Base-by-base conservation (phyloP, 352 stramenopile genomes). In the Peronospora belbahrii region DNA sequence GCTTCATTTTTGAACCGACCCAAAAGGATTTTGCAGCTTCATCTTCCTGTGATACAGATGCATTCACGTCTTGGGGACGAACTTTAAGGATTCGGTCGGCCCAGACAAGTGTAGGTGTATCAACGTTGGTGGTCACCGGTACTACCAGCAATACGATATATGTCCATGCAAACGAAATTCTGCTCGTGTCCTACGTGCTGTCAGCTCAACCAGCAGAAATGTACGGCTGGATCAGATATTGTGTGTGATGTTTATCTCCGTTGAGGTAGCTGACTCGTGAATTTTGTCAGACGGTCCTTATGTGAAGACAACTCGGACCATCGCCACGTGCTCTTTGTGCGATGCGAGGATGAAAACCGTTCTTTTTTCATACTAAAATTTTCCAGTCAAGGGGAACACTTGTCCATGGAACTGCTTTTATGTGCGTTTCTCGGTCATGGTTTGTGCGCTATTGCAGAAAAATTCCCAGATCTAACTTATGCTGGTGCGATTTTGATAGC, bases 351-450 rank as follows among this genome's bases (percentile, higher is more conserved):
- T 37, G 31, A 30, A 9, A 58, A 70, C 3, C 56, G 61, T 2
- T 83, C 66, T 8, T 79, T 78, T 37, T 79, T 74, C 37, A 37
- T 88, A 25, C 34, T 88, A 3, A 58, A 46, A 6, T 68, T 87
- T 54, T 65, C 52, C 30, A 51, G 62, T n/a, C 45, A n/a, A 2
- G 27, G 45, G 8, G 25, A 59, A 10, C 50, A 62, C 10, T 38
- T 52, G 6, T 62, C 62, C 2, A 70, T 83, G 48, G 49, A 56
- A 35, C 57, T 80, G 11, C 52, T 83, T 13, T 48, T 78, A 34
- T 67, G 70, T 78, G 49, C 50, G 65, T 62, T 46, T 40, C 14
- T 39, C 36, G 6, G 17, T 23, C 28, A 5, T 18, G 34, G 22
- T 11, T 52, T 22, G 2, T 35, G 25, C 10, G 4, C n/a, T 47